phyloP scores from a whole-genome alignment of 2,329 filamentous ascomycete genomes.

The Claviceps lovelessii region DNA sequence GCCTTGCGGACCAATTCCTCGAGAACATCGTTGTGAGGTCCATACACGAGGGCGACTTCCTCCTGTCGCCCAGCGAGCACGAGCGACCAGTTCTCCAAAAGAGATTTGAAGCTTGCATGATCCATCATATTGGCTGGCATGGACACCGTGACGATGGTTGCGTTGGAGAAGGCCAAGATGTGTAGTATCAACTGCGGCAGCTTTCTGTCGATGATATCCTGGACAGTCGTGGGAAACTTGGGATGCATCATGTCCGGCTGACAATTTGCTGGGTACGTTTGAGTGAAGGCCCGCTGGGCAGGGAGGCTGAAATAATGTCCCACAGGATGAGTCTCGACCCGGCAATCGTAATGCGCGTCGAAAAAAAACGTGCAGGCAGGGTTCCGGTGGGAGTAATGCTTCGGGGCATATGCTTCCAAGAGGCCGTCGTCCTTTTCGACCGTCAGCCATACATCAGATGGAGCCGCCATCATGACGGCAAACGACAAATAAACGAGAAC shows the following conservation, averaged over 20 bases:
- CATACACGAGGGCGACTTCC: neutral
- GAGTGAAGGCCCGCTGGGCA: conserved; percentile 4
- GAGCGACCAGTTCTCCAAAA: conserved; percentile 5
- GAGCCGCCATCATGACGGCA: neutral
- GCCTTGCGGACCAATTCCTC: neutral
- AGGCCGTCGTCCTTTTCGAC: conserved; percentile 1
- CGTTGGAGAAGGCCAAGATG: conserved; percentile 2
- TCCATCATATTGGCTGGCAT: conserved; percentile 4
- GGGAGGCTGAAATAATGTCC: conserved; percentile 2
- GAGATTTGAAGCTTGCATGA: conserved; percentile 3
- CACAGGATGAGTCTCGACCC: conserved; percentile 1
- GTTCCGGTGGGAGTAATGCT: neutral
- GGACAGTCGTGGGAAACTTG: neutral
- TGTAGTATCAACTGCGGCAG: conserved; percentile 4
- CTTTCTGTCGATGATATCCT: conserved; percentile 4
- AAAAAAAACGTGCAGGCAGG: conserved; percentile 5
- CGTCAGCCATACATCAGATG: neutral
- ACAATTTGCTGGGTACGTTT: neutral
- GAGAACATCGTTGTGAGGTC: conserved; percentile 1
- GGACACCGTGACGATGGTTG: conserved; percentile 4
- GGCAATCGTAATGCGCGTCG: neutral
- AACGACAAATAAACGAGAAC: neutral
- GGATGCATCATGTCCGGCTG: neutral
- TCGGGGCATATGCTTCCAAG: conserved; percentile 5
- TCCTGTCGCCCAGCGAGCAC: conserved; percentile 2